Evolutionary conservation across 768 basidiomycete genomes (phyloP), one percentile per base, ranked within the genome.

Genomic region (Termitomyces sp.): DNA sequence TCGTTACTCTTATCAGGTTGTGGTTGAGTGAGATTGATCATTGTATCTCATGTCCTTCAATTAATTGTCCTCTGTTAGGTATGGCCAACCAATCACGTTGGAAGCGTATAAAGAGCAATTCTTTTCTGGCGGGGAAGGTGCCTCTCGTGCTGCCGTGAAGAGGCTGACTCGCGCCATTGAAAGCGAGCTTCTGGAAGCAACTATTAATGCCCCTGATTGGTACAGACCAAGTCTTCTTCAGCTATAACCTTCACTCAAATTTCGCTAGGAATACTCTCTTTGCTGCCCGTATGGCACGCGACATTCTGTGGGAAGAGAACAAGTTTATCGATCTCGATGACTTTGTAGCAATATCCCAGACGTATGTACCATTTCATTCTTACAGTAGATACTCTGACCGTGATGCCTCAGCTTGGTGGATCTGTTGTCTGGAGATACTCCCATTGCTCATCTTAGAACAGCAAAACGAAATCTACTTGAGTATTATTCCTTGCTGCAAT

Each of bases 121-220:
- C 71, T 72, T 88, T 58, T 88, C 87, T 30, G 74, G 68, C 34
- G 75, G 76, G 27, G 90, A 92, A 62, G 87, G 86, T 3, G 85
- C 82, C 1, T 75, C 86, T 43, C 87, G 93, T 56, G 75, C 81
- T 56, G 92, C 93, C 20, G 95, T 93, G 63, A 98, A 98, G 76
- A 80, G 84, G 58, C 77, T 99, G 57, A 95, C 95, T 27, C 82
- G 81, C 56, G 72, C 76, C 26, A 86, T 98, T 55, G 88, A 93
- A 71, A 69, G 69, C 12, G 84, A 86, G 67, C 75, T 99, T 60
- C 70, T 87, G 24, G 83, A 84, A 70, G 75, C 87, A 37, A 97
- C 91, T 7, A 82, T 98, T 58, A 98, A 99, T 68, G 91, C 94
- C 13, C 87, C 91, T 33, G 93, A 98, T 71, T 99, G 97, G 95